Conservation (phyloP, 345 rosid genomes). For the Linum tenue region DNA sequence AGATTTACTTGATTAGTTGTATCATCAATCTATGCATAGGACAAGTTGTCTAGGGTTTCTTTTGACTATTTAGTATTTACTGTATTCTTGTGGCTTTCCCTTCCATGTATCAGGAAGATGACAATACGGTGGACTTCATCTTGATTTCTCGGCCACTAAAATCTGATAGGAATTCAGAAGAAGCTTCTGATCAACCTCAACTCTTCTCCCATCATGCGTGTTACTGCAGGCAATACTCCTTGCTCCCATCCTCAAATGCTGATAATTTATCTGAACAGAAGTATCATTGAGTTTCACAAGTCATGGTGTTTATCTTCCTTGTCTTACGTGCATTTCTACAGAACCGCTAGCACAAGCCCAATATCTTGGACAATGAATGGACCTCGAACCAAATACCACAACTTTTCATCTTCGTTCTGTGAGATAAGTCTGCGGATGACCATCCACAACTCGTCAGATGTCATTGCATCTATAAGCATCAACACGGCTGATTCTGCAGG, state of each 20-base stretch:
- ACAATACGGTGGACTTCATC: slow-evolving; percentile 58
- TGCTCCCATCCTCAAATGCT: slow-evolving; percentile 1
- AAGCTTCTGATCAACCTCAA: slow-evolving; percentile 30
- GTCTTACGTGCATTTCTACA: slow-evolving; percentile 18
- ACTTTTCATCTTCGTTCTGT: slow-evolving; percentile 55
- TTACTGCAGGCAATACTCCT: slow-evolving; percentile 55
- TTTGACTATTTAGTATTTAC: not conserved
- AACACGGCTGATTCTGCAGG: slow-evolving; percentile 32
- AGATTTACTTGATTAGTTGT: not conserved
- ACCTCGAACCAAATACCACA: slow-evolving; percentile 45
- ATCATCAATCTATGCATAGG: not conserved
- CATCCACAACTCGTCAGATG: slow-evolving; percentile 57
- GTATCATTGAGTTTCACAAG: not conserved
- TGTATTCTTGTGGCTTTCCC: not conserved
- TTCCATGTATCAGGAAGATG: slow-evolving; percentile 38
- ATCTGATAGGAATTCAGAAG: slow-evolving; percentile 28
- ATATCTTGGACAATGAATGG: slow-evolving; percentile 72
- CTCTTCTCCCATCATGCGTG: slow-evolving; percentile 75
- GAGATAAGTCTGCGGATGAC: slow-evolving; percentile 50
- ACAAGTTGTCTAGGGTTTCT: not conserved
- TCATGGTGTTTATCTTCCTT: slow-evolving; percentile 5
- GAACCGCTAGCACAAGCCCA: slow-evolving; percentile 51
- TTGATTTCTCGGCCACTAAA: slow-evolving; percentile 43
- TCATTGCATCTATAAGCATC: slow-evolving; percentile 36
- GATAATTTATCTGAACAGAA: not conserved